Evolutionary conservation across 1,139 yeast species (phyloP).

Genomic region (Pichia sp.): DNA sequence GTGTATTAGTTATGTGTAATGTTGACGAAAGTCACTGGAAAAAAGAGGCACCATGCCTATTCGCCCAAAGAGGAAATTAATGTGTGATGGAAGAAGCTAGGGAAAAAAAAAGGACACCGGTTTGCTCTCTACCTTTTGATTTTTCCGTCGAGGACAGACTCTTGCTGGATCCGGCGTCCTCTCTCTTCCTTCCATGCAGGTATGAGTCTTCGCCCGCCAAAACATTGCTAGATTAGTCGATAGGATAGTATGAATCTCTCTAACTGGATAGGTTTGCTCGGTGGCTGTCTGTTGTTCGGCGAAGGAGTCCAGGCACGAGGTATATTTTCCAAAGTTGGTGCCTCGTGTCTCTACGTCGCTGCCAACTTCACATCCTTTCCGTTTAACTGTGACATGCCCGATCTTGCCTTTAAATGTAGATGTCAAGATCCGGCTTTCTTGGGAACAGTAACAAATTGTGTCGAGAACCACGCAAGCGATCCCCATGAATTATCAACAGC

Average conservation of each 20-base stretch:
- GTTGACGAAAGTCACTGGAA: background rate
- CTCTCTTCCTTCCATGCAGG: background rate
- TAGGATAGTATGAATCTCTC: background rate
- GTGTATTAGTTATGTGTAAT: background rate
- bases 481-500: slow-evolving; percentile 29
- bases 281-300: background rate
- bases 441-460: slow-evolving; percentile 34
- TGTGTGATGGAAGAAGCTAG: background rate
- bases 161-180: background rate
- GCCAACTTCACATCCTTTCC: slow-evolving; percentile 31
- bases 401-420: slow-evolving; percentile 29
- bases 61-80: slow-evolving; percentile 6
- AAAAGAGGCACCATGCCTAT: background rate
- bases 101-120: background rate
- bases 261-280: background rate
- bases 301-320: slow-evolving; percentile 20
- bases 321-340: slow-evolving; percentile 31
- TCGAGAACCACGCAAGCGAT: slow-evolving; percentile 28
- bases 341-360: slow-evolving; percentile 32
- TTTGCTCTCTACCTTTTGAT: background rate
- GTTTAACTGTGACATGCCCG: slow-evolving; percentile 30
- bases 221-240: background rate
- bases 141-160: background rate
- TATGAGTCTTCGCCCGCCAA: background rate
- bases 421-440: slow-evolving; percentile 32